Evolutionary conservation across 116 monocot species (phyloP), one percentile per base, ranked within the genome.

Genomic region (Dioscorea cayenensis): DNA sequence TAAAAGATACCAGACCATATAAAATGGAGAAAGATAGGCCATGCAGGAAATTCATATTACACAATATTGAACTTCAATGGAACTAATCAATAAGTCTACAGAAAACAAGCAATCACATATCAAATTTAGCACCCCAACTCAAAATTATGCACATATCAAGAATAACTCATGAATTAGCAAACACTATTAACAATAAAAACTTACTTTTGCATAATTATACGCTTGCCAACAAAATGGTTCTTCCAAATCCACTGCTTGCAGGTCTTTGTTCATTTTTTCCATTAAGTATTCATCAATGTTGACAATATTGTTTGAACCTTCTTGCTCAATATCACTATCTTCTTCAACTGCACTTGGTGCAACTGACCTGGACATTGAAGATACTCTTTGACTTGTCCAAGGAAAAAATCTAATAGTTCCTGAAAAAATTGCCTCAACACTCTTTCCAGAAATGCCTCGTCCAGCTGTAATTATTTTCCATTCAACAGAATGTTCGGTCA

Each of bases 191-290:
- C 14, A 27, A 71, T 4, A 61, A 18, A 49, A 68, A 65, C 69
- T 70, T 86, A 97, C 97, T 81, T 91, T 97, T 0, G 97, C 97
- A 80, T 97, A 97, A 66, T 88, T 86, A 70, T 93, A 97, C 64
- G 97, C 97, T 77, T 97, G 94, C 97, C 97, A 97, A 74, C 84
- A 97, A 55, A 97, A 89, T 59, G 97, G 94, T 59, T 97, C 97
- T 66, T 88, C 97, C 66, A 97, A 74, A 49, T 93, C 93, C 66
- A 86, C 88, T 48, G 90, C 69, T 72, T 68, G 83, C 20, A 97
- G 73, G 35, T 86, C 89, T 80, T 78, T 90, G 76, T 81, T 97
- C 88, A 97, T 86, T 85, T 88, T 91, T 65, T 83, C 86, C 82
- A 81, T 82, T 63, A 97, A 74, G 50, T 71, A 73, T 8, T 93